Evolutionary conservation across 768 basidiomycete genomes (phyloP), one percentile per base, ranked within the genome.

Genomic region (Aureoboletus auriporus): DNA sequence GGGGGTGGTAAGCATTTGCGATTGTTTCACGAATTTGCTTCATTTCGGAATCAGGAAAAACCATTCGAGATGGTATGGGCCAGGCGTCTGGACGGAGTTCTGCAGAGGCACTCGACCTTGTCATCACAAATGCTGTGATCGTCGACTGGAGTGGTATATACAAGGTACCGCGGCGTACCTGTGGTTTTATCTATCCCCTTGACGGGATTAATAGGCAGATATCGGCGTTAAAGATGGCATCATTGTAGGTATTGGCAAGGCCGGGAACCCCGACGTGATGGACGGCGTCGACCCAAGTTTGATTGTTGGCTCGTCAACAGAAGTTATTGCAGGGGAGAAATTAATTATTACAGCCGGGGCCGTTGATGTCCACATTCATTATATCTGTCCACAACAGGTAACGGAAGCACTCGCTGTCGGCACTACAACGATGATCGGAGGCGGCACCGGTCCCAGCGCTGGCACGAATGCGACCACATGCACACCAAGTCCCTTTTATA

Each of bases 211-310:
- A 1, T 61, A 96, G 90, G 95, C 95, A 16, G 96, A 98, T 61
- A 91, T 99, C 43, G 95, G 96, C 26, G 76, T 99, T 47, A 93
- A 87, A 68, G 64, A 80, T 46, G 94, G 94, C 0, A 57, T 71
- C 33, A 97, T 98, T 52, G 75, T 74, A 11, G 93, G 88, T 0
- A 86, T 98, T 44, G 96, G 95, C n/a, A 98, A 99, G 67, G 90
- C 93, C 8, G 96, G 96, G 1, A 99, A 98, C 66, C 93, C 93
- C 4, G 93, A 97, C 61, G 75, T 88, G 46, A 96, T 96, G 92
- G 80, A 82, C 9, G 75, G 76, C 34, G 86, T 97, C 27, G 74
- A 86, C 50, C 77, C 77, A 0, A 66, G 73, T 6, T 82, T 98
- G 60, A 62, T 90, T 53, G 78, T 98, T 43, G 94, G 94, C 34